Conservation (phyloP, 2,329 filamentous ascomycete species). For the Metarhizium sp. region DNA sequence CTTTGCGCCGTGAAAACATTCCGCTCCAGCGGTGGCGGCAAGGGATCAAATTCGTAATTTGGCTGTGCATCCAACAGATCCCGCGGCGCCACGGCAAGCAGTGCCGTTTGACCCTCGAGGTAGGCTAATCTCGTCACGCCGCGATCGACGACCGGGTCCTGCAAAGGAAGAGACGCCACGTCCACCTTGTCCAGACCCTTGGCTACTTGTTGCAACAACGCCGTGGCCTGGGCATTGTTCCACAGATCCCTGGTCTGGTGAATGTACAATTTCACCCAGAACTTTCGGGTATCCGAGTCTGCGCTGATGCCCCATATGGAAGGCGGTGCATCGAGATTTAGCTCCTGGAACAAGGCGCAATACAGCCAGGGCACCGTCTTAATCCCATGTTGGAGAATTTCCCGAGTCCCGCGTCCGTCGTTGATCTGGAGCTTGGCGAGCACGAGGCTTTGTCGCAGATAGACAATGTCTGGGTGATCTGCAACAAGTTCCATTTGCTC, state of each 20-base stretch:
- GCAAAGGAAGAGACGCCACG: slow-evolving; percentile 24
- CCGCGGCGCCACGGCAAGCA: slow-evolving; percentile 62
- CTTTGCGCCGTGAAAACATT: slow-evolving; percentile 40
- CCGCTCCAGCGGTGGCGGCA: slow-evolving; percentile 56
- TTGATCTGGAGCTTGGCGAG: slow-evolving; percentile 67
- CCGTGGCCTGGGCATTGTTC: slow-evolving; percentile 65
- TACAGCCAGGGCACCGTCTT: slow-evolving; percentile 76
- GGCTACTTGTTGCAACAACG: slow-evolving; percentile 61
- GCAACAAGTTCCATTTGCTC: slow-evolving; percentile 29
- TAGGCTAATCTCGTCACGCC: slow-evolving; percentile 67
- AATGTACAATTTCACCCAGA: slow-evolving; percentile 70
- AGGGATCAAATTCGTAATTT: slow-evolving; percentile 70
- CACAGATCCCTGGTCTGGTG: slow-evolving; percentile 72
- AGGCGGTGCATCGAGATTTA: slow-evolving; percentile 69
- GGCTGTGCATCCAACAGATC: slow-evolving; percentile 53
- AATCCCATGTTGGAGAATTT: slow-evolving; percentile 58
- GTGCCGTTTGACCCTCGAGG: slow-evolving; percentile 61
- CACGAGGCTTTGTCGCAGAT: slow-evolving; percentile 67
- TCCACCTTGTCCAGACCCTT: slow-evolving; percentile 41
- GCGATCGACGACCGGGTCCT: slow-evolving; percentile 29
- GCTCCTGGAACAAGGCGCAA: slow-evolving; percentile 65
- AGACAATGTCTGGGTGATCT: slow-evolving; percentile 40
- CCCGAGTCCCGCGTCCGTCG: slow-evolving; percentile 55
- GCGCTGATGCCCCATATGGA: slow-evolving; percentile 73
- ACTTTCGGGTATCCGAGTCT: slow-evolving; percentile 48